Conservation (phyloP, 192 early-diverging fungal species). For the Mortierella antarctica region DNA sequence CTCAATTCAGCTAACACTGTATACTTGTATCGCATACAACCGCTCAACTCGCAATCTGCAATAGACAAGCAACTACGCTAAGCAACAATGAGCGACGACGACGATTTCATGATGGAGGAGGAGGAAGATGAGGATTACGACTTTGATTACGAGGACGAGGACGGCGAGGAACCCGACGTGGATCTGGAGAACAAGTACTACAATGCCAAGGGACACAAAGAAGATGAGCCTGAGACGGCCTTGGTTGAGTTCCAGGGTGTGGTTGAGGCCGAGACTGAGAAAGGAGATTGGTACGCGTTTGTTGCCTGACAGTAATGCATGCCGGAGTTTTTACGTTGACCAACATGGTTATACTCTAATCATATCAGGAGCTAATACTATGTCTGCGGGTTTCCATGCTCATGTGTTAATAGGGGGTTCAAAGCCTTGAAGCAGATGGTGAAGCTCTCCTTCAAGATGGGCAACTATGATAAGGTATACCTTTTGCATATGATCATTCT, state of each 20-base stretch:
- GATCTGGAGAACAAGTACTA: constrained; percentile 92
- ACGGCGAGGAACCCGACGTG: constrained; percentile 83
- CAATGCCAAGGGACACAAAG: constrained; percentile 89
- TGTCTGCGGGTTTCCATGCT: background rate
- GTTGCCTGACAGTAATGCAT: background rate
- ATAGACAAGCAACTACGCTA: background rate
- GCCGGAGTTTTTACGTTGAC: background rate
- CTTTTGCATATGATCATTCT: background rate
- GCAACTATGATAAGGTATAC: constrained; percentile 68
- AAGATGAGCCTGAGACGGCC: constrained; percentile 79
- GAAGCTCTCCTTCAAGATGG: constrained; percentile 79
- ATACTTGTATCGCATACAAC: background rate
- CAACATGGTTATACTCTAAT: background rate
- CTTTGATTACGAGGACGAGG: constrained; percentile 90
- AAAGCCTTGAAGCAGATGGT: constrained; percentile 91
- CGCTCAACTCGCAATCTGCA: constrained; percentile 2
- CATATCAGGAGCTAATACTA: constrained; percentile 24
- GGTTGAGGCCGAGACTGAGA: constrained; percentile 82
- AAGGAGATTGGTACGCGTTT: constrained; percentile 80
- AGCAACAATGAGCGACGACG: constrained; percentile 62
- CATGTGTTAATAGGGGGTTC: too few species aligned
- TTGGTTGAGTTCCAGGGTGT: constrained; percentile 81
- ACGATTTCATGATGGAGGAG: constrained; percentile 72
- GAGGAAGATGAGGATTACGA: constrained; percentile 84
- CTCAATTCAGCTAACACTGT: too few species aligned